Conservation (phyloP, 768 basidiomycete species). For the Termitomyces sp. region DNA sequence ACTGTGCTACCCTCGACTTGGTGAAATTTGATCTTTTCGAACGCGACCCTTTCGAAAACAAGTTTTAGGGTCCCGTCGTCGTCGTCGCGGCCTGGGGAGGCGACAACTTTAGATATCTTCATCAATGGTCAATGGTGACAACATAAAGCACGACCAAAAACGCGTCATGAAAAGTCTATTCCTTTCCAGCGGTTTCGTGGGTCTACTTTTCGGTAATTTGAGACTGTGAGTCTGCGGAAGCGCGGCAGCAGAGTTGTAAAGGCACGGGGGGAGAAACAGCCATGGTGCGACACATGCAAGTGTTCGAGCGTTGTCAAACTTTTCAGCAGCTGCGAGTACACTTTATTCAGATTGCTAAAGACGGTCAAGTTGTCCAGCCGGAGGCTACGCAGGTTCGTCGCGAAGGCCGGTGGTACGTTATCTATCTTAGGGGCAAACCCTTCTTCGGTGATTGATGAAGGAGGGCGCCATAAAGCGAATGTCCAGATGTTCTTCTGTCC, state of each 20-base stretch:
- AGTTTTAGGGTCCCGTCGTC: not conserved
- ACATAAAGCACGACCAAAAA: not conserved
- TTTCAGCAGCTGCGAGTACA: conserved; percentile 17
- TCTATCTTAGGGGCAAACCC: conserved; percentile 10
- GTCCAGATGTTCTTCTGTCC: conserved; percentile 18
- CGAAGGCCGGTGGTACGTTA: not conserved
- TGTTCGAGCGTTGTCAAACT: conserved; percentile 17
- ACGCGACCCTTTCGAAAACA: conserved; percentile 2
- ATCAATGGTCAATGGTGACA: not conserved
- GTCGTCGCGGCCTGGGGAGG: conserved; percentile 3
- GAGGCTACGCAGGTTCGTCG: conserved; percentile 15
- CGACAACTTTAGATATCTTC: conserved; percentile 4
- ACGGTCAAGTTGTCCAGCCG: conserved; percentile 24
- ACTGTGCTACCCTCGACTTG: conserved; percentile 2
- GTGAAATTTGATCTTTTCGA: conserved; percentile 4
- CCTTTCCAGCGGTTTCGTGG: not conserved
- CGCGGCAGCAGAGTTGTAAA: conserved; percentile 18
- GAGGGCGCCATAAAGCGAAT: conserved; percentile 24
- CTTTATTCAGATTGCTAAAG: conserved; percentile 16
- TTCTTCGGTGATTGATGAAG: conserved; percentile 19
- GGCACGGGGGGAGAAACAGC: conserved; percentile 15
- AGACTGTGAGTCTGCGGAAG: conserved; percentile 13
- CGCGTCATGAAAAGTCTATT: conserved; percentile 4
- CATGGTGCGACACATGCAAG: conserved; percentile 23
- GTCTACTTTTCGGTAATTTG: conserved; percentile 15